Evolutionary conservation across 352 stramenopile species (phyloP).

Genomic region (Saprolegnia diclina): DNA sequence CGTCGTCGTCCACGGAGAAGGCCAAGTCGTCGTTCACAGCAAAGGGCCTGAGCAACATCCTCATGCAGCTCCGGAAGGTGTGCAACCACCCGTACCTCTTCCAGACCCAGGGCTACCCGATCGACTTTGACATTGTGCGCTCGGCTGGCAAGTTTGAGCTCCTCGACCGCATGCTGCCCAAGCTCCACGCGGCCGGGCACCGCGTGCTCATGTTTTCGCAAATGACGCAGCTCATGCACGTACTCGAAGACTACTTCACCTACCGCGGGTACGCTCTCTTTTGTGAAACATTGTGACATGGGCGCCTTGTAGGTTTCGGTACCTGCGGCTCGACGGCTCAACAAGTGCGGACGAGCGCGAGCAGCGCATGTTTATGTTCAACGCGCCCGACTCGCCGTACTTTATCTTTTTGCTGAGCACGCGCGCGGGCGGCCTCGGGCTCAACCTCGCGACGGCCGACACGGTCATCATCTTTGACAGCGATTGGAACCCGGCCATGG

Average conservation of each 20-base stretch:
- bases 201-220: slow-evolving; percentile 89
- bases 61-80: slow-evolving; percentile 86
- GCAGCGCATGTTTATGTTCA: slow-evolving; percentile 98
- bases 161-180: slow-evolving; percentile 95
- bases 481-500: slow-evolving; percentile 99
- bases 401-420: slow-evolving; percentile 98
- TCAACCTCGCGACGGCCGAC: slow-evolving; percentile 98
- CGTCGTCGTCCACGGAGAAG: slow-evolving; percentile 55
- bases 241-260: slow-evolving; percentile 87
- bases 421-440: slow-evolving; percentile 92
- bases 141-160: slow-evolving; percentile 92
- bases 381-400: slow-evolving; percentile 80
- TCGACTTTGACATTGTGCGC: slow-evolving; percentile 77
- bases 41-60: slow-evolving; percentile 79
- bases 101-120: slow-evolving; percentile 74
- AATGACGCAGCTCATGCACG: slow-evolving; percentile 87
- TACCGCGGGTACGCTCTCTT: slow-evolving; percentile 44
- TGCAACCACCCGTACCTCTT: slow-evolving; percentile 89
- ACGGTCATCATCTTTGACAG: slow-evolving; percentile 99
- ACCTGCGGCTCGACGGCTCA: slow-evolving; percentile 94
- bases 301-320: slow-evolving; percentile 64
- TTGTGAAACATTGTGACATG: neutral
- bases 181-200: slow-evolving; percentile 89
- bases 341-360: slow-evolving; percentile 95
- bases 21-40: slow-evolving; percentile 76